Evolutionary conservation across 2,329 filamentous ascomycete species (phyloP).

Genomic region (Diaporthe sp.): DNA sequence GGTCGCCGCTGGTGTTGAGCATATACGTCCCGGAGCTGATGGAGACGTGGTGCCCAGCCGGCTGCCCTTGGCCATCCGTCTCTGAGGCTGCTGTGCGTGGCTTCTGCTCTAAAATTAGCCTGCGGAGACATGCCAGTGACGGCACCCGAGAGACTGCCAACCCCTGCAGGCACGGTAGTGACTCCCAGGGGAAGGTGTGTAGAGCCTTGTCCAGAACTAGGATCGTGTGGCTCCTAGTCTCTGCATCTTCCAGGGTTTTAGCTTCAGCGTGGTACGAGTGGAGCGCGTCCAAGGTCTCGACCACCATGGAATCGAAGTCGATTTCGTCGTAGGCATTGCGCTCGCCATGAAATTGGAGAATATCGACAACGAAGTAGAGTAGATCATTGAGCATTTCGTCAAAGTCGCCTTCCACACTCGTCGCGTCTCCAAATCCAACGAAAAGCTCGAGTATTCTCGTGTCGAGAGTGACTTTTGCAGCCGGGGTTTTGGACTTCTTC

Average conservation of each 20-base stretch:
- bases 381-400: conserved; percentile 93
- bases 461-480: conserved; percentile 63
- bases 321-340: conserved; percentile 97
- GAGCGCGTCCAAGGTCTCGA: conserved; percentile 89
- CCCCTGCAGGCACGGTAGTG: conserved; percentile 84
- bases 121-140: conserved; percentile 84
- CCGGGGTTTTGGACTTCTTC: conserved; percentile 61
- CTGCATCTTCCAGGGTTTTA: conserved; percentile 46
- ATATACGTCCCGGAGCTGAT: conserved; percentile 77
- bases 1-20: conserved; percentile 88
- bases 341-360: conserved; percentile 96
- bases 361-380: conserved; percentile 95
- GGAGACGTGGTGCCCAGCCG: conserved; percentile 68
- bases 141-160: conserved; percentile 88
- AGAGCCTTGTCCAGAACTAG: conserved; percentile 92
- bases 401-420: conserved; percentile 76
- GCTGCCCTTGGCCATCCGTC: conserved; percentile 43
- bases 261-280: conserved; percentile 77
- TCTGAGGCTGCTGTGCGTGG: conserved; percentile 21
- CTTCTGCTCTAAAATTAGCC: conserved; percentile 73
- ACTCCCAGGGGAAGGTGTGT: conserved; percentile 96
- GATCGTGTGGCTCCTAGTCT: conserved; percentile 76
- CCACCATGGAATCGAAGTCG: conserved; percentile 91
- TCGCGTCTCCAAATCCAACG: conserved; percentile 83
- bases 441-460: conserved; percentile 85